phyloP scores from a whole-genome alignment of 371 early-diverging fungal genomes.

The Mucor racemosus region DNA sequence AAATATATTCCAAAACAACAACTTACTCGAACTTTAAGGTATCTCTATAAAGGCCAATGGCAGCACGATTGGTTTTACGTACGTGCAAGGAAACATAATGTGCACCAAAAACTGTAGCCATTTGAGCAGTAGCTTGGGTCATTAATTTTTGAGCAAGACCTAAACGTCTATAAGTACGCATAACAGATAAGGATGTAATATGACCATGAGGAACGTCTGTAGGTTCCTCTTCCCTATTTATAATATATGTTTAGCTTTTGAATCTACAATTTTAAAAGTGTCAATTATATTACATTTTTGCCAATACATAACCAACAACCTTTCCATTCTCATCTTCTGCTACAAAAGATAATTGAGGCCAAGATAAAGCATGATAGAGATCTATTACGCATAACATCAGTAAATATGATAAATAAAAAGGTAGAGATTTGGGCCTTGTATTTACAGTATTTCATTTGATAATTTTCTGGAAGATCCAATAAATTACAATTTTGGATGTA shows the following conservation, averaged over 20 bases:
- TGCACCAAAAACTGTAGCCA: slow-evolving; percentile 89
- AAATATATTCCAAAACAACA: background rate
- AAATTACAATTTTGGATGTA: slow-evolving; percentile 96
- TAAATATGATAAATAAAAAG: background rate
- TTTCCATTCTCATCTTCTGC: slow-evolving; percentile 92
- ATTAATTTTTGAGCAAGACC: slow-evolving; percentile 96
- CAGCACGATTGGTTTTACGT: slow-evolving; percentile 92
- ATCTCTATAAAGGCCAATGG: slow-evolving; percentile 89
- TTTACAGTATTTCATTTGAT: slow-evolving; percentile 96
- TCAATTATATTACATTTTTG: slow-evolving; percentile 81
- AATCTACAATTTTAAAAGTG: too few relatives aligned
- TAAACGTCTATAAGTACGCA: slow-evolving; percentile 93
- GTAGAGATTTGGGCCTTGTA: background rate
- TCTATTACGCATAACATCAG: slow-evolving; percentile 42
- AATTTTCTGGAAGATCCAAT: slow-evolving; percentile 97
- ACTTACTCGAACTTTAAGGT: slow-evolving; percentile 88
- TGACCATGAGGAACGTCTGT: slow-evolving; percentile 87
- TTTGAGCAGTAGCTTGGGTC: slow-evolving; percentile 88
- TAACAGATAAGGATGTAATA: slow-evolving; percentile 95
- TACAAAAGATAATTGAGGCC: slow-evolving; percentile 97
- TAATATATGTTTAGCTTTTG: background rate
- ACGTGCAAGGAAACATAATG: slow-evolving; percentile 94
- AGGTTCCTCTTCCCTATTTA: slow-evolving; percentile 84
- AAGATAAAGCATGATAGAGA: slow-evolving; percentile 92
- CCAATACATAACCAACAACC: slow-evolving; percentile 96